Percentiles rank a stretch among this genome's conserved stretches.
phyloP scores from a whole-genome alignment of 176 grass and related monocot genomes.

The Musa schizocarpa region DNA sequence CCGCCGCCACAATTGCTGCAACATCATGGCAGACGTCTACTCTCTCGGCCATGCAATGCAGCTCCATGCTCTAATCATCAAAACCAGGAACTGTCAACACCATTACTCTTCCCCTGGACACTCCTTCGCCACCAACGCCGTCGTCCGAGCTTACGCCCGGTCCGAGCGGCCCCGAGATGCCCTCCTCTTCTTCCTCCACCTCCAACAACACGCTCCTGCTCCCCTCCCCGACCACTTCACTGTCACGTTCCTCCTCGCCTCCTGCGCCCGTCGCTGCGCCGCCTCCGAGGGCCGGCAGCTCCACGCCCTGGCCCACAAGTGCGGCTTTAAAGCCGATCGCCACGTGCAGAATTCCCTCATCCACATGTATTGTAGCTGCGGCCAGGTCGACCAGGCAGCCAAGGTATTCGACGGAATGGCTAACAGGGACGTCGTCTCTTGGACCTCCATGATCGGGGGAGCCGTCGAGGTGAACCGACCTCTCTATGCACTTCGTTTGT shows the following conservation, averaged over 20 bases:
- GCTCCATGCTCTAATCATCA: conserved; percentile 13
- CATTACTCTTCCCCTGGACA: neutral
- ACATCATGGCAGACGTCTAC: neutral
- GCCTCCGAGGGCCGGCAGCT: conserved; percentile 3
- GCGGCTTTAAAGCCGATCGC: neutral
- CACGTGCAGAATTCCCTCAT: conserved; percentile 8
- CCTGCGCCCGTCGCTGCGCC: conserved; percentile 8
- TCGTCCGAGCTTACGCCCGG: conserved; percentile 6
- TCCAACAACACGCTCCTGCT: neutral
- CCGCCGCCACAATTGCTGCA: too few species aligned
- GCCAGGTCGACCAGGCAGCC: neutral
- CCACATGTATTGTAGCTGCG: conserved; percentile 9
- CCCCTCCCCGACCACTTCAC: neutral
- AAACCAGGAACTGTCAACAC: neutral
- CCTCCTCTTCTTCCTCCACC: conserved; percentile 2
- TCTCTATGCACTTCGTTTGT: neutral
- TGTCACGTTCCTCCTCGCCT: conserved; percentile 3
- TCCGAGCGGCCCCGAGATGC: neutral
- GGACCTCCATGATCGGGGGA: conserved; percentile 9
- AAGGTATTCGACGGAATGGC: conserved; percentile 7
- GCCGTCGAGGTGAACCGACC: conserved; percentile 2
- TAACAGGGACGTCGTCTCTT: conserved; percentile 11
- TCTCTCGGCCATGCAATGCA: neutral
- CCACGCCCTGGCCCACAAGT: neutral
- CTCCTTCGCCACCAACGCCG: neutral